Evolutionary conservation across 1,284 basidiomycete species (phyloP), one percentile per base, ranked within the genome.

Genomic region (Hortiboletus rubellus): DNA sequence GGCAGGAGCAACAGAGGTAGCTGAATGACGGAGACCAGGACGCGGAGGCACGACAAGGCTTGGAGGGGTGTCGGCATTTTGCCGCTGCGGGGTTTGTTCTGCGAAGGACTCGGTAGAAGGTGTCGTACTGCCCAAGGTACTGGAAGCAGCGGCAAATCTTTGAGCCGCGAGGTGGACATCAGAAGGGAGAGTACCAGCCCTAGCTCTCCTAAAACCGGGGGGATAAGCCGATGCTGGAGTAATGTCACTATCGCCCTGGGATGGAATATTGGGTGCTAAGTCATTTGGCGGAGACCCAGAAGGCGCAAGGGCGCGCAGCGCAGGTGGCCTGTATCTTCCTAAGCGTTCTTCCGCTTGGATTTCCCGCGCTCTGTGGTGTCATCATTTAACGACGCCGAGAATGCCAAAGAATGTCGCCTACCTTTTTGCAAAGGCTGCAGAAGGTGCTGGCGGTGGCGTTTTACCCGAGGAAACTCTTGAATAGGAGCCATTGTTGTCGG

Each of bases 381-480:
- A 51, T 61, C 27, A 59, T 58, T 22, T 58, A 64, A 62, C 50
- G 54, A 62, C 47, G 57, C 54, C 52, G 50, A 55, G 22, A 47
- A 65, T 45, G 49, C 44, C 50, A 55, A 52, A 48, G 49, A 55
- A 61, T 59, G 59, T 50, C 46, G 40, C 57, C 52, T 52, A 93
- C 92, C 91, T 84, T 82, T 92, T 92, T 45, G 91, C 91, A 74
- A 81, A 94, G 34, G 90, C 92, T 64, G 92, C 91, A 59, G 92
- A 94, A 55, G 92, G 91, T 24, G 92, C 92, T 51, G 91, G 92
- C 59, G 91, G 91, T 59, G 92, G 91, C 3, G 92, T 92, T 77
- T 92, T 92, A 63, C 91, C 91, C 71, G 88, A 87, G 64, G 89
- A 80, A 71, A 82, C 84, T 79, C 88, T 86, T 68, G 86, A 80